Evolutionary conservation across 192 early-diverging fungal species (phyloP), one percentile per base, ranked within the genome.

Genomic region (Coemansia sp.): DNA sequence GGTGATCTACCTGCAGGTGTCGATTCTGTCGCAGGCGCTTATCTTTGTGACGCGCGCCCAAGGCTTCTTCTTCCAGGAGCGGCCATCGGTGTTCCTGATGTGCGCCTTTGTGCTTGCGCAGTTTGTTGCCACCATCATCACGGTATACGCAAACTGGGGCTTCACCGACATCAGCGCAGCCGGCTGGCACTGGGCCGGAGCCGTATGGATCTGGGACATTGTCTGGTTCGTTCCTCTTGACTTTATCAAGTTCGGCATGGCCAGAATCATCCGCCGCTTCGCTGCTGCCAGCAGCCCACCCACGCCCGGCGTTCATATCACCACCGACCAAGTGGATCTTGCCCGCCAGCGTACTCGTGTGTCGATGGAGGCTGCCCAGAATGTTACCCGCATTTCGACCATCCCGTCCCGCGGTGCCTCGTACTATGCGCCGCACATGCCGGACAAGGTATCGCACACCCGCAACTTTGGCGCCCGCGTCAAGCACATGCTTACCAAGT

Each of bases 121-220:
- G 85, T 34, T 91, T 21, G 78, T 89, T 23, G 89, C 91, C 34
- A 90, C 88, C 44, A 88, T 94, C 53, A 96, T 96, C 77, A 87
- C 92, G 34, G 88, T 92, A 58, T 92, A 89, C 72, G 94, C 90
- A 64, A 86, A 89, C 88, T 92, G 90, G 90, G 85, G 86, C 24
- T 92, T 92, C 84, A 90, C 90, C 36, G 64, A 87, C 46, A 92
- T 92, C 60, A n/a, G 72, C 30, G 87, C 88, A 35, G 86, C 89
- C 64, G 90, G 90, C 62, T 92, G 90, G 90, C 75, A 85, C 62
- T 90, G 89, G 90, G 90, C 87, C 58, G 87, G 86, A 63, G 86
- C 87, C 60, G 89, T 87, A 72, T 92, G 89, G 89, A 85, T 92
- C 81, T 90, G 88, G 88, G 89, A 91, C 87, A 86, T 92, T 65